phyloP scores from a whole-genome alignment of 331 rosid species.

The Malus hybrid region DNA sequence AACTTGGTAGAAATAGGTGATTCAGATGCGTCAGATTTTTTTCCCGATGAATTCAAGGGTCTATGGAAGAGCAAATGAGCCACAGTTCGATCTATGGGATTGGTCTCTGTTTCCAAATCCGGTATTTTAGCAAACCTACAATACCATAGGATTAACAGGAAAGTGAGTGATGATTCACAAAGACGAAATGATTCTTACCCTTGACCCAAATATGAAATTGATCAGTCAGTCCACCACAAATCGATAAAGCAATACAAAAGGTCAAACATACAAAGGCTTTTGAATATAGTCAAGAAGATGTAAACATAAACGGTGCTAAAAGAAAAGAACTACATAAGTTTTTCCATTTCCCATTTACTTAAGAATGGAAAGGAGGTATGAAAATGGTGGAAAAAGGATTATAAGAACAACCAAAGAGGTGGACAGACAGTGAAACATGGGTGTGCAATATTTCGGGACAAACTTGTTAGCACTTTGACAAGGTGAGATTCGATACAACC shows the following conservation, averaged over 20 bases:
- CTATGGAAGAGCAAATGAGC: conserved; percentile 90
- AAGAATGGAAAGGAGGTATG: too few species aligned
- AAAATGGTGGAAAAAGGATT: too few species aligned
- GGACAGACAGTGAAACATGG: too few species aligned
- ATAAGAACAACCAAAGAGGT: too few species aligned
- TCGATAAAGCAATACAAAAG: background rate
- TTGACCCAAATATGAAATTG: background rate
- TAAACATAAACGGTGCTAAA: too few species aligned
- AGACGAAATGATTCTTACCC: background rate
- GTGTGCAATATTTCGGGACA: too few species aligned
- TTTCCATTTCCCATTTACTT: background rate
- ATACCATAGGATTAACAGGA: conserved; percentile 16
- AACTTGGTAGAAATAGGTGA: conserved; percentile 39
- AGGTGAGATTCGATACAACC: too few species aligned
- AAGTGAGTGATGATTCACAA: background rate
- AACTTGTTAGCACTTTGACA: too few species aligned
- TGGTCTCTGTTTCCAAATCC: conserved; percentile 73
- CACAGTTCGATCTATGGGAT: conserved; percentile 78
- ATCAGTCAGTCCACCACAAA: background rate
- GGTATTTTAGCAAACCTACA: conserved; percentile 41
- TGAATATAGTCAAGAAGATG: background rate
- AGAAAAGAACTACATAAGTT: background rate
- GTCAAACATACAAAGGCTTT: background rate
- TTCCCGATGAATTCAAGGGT: conserved; percentile 46
- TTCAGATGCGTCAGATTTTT: conserved; percentile 38